Percentiles rank a stretch among this genome's conserved stretches.
Conservation (phyloP, 2,329 filamentous ascomycete genomes). For the Colletotrichum liriopes region DNA sequence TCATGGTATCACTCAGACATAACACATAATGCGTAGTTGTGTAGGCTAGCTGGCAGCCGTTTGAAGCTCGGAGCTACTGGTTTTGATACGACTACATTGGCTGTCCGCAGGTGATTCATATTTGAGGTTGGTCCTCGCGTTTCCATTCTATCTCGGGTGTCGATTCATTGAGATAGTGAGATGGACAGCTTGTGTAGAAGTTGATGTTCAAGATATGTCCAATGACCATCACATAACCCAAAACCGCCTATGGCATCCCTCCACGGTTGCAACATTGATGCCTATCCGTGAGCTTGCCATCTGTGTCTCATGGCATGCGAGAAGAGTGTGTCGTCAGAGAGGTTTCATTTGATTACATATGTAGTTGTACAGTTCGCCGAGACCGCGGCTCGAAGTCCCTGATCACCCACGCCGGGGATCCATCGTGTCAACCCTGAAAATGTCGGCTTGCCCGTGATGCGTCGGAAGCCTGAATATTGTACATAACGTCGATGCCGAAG, state of each 20-base stretch:
- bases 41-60: not conserved
- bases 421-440: constrained; percentile 18
- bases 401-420: constrained; percentile 5
- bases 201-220: not conserved
- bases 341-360: constrained; percentile 44
- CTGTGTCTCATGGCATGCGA: not conserved
- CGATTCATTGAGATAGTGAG: not conserved
- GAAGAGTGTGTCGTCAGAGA: constrained; percentile 34
- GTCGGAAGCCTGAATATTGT: constrained; percentile 36
- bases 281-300: not conserved
- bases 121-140: not conserved
- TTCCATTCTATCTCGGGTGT: not conserved
- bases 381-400: constrained; percentile 10
- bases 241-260: not conserved
- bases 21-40: too few species aligned
- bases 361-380: constrained; percentile 39
- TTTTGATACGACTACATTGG: not conserved
- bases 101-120: not conserved
- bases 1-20: not conserved
- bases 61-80: not conserved
- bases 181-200: not conserved
- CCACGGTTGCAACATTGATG: not conserved
- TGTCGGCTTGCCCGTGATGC: constrained; percentile 7
- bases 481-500: constrained; percentile 37
- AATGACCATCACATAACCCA: not conserved